Base-by-base conservation (phyloP, 1,284 basidiomycete species). In the Golubevia pallescens region DNA sequence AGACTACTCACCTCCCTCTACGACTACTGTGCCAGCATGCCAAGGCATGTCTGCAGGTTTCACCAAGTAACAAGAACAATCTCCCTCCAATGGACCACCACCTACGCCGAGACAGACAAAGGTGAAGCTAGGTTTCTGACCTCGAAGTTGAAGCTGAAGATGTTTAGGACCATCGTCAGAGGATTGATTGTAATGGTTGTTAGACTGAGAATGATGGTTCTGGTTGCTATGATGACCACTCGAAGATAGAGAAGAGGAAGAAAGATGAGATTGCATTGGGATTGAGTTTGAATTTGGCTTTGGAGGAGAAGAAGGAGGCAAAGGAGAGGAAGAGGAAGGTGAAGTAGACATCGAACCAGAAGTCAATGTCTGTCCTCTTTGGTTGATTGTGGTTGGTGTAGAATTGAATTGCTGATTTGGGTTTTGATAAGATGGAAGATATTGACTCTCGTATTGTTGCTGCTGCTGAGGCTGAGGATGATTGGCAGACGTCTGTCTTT, bases 81-180 rank as follows among this genome's bases (percentile, higher is more conserved):
- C 84, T 10, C 73, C 80, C 67, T 87, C 87, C 20, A 86, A 61
- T 0, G 86, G 87, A 13, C 86, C 87, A 1, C 87, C 87, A n/a
- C 87, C 86, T 2, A 84, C 85, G 14, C 87, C 87, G 56, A 87
- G 75, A n/a, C 80, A 83, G 53, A 83, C 78, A 55, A 80, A 77
- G 56, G 75, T 72, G 68, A 83, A 83, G 1, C 71, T 71, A 1
- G 76, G 63, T 3, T 69, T 62, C 52, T 71, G 65, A 48, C 69
- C 61, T 16, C 62, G 53, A 8, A 70, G 73, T 51, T 61, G 51
- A 52, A 57, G 60, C 24, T 54, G 60, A 54, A 54, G 57, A 56
- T 62, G 52, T 20, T 20, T 16, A 13, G 42, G 42, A 48, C 42
- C 42, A 48, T 48, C 42, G 42, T 48, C 16, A 16, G 42, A 10